Base-by-base conservation (phyloP, 2,329 filamentous ascomycete genomes). In the Pestalotiopsis sp. region DNA sequence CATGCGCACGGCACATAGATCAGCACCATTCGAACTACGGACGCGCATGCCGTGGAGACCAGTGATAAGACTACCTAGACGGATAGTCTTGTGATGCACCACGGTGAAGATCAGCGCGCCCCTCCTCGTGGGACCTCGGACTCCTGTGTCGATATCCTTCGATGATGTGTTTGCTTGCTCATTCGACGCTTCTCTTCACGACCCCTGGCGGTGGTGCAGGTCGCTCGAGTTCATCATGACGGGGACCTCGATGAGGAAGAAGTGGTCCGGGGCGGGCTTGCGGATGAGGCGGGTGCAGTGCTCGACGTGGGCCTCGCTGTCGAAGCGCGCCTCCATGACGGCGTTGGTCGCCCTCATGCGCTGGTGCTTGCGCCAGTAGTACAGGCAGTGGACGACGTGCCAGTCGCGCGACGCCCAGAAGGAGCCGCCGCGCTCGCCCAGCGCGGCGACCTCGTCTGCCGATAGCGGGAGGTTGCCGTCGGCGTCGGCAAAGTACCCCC, bases 371-470 rank as follows among this genome's bases (percentile, higher is more conserved):
- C 41, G 64, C 64, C 64, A 65, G 20, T 65, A 58, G 20, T 57
- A 65, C 7, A 57, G 31, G 25, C 64, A 65, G 41, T 65, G 64
- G 3, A 49, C 64, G 17, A 65, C 41, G 25, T 65, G 64, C 64
- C 64, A 65, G 49, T 57, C 64, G 14, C 14, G n/a, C 13, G 64
- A 57, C 20, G 45, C 27, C 45, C 49, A 65, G 20, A 65, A 65
- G 14, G 52, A 23, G 14, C 31, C 36, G 4, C 64, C 45, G 5
- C 14, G 3, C 11, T 39, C 31, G 17, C 12, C 45, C 27, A 39
- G 13, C 23, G 49, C 49, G 3, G 45, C 64, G 4, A 38, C 23
- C 49, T 65, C 27, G 20, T 23, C 49, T 6, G 27, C 20, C 27
- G 12, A n/a, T 3, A 65, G 17, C 2, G 49, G 25, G 2, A 36